A percentile compares a stretch with the other conserved stretches of the same genome.
phyloP scores from a whole-genome alignment of 148 eudicot genomes.

The Euryodendron excelsum region DNA sequence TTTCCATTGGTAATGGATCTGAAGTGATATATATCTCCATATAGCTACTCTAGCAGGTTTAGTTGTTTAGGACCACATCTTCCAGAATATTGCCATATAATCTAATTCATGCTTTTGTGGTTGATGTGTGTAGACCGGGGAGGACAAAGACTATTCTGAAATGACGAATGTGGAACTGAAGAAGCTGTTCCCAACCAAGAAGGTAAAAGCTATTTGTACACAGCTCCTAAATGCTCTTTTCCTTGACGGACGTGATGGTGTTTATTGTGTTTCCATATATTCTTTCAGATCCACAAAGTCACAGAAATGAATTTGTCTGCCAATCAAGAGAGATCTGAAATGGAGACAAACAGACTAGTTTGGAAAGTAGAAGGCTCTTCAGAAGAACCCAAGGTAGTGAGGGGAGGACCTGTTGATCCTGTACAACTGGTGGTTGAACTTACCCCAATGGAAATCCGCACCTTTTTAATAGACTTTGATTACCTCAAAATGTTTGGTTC shows the following conservation, averaged over 20 bases:
- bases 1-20: background rate
- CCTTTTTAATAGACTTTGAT: constrained; percentile 62
- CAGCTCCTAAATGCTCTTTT: background rate
- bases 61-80: background rate
- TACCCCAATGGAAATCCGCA: constrained; percentile 92
- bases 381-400: constrained; percentile 32
- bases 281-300: constrained; percentile 60
- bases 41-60: background rate
- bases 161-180: constrained; percentile 73
- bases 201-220: constrained; percentile 41
- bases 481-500: constrained; percentile 38
- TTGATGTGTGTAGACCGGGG: constrained; percentile 53
- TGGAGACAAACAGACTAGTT: constrained; percentile 70
- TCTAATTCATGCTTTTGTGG: constrained; percentile 5
- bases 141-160: constrained; percentile 68
- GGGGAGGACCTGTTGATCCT: constrained; percentile 76
- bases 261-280: background rate
- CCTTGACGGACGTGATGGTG: background rate
- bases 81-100: background rate
- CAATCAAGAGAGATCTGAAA: constrained; percentile 81
- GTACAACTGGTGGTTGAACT: constrained; percentile 62
- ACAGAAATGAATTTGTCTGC: constrained; percentile 84
- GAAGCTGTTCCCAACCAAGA: constrained; percentile 69
- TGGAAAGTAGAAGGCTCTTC: constrained; percentile 70
- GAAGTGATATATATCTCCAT: background rate